phyloP scores from a whole-genome alignment of 768 basidiomycete species.

The Serendipita vermifera region DNA sequence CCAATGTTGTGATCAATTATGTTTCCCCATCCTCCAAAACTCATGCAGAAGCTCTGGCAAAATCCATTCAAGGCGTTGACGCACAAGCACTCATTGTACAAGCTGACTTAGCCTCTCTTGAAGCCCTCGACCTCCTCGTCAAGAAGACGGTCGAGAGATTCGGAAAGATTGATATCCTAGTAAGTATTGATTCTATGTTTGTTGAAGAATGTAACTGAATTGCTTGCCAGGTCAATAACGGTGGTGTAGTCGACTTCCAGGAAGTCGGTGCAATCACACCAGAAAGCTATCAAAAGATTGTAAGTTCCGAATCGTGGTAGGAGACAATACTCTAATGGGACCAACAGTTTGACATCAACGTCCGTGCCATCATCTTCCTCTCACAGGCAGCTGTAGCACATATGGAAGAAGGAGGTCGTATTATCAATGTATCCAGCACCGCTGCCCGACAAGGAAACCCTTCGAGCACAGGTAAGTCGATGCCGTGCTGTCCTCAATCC shows the following conservation, averaged over 20 bases:
- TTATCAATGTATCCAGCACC: not conserved
- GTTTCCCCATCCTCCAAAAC: conserved; percentile 31
- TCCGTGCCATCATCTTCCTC: conserved; percentile 46
- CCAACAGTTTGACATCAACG: conserved; percentile 43
- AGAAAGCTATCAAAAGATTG: too few relatives aligned
- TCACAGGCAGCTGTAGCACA: too few relatives aligned
- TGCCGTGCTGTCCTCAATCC: too few relatives aligned
- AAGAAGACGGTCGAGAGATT: conserved; percentile 36
- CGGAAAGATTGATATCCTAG: conserved; percentile 43
- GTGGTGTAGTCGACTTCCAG: conserved; percentile 39
- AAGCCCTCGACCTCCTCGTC: conserved; percentile 36
- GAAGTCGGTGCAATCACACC: conserved; percentile 37
- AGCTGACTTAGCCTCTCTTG: conserved; percentile 38
- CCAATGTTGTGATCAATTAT: conserved; percentile 47
- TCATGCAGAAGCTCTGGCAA: conserved; percentile 33
- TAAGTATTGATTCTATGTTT: too few relatives aligned
- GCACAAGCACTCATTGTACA: conserved; percentile 38
- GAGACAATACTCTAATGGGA: too few relatives aligned
- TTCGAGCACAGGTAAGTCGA: conserved; percentile 28
- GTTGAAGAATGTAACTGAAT: too few relatives aligned
- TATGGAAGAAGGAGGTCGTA: too few relatives aligned
- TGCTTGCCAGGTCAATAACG: conserved; percentile 39
- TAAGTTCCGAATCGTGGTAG: too few relatives aligned
- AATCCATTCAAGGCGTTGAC: conserved; percentile 32
- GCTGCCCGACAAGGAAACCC: not conserved